Conservation (phyloP, 129 eudicot species). For the Lonicera japonica region DNA sequence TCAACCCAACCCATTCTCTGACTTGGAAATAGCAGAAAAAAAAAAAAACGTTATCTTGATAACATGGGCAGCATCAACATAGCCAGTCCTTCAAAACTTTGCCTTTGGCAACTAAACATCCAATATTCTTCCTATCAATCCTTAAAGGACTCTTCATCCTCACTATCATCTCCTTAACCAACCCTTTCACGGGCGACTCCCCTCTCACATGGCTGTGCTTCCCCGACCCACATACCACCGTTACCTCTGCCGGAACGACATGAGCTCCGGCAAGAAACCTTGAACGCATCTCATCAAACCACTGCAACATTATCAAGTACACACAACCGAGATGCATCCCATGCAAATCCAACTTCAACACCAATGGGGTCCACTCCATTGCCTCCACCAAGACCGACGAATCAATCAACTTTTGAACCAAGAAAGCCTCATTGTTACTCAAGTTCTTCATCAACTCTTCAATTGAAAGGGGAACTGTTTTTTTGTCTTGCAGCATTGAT, state of each 20-base stretch:
- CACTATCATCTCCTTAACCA: constrained; percentile 52
- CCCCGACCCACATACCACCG: constrained; percentile 66
- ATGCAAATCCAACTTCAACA: constrained; percentile 81
- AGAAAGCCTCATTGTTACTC: constrained; percentile 30
- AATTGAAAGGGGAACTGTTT: constrained; percentile 44
- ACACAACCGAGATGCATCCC: constrained; percentile 76
- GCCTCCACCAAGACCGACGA: constrained; percentile 43
- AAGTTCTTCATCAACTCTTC: constrained; percentile 36
- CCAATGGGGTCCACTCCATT: constrained; percentile 45
- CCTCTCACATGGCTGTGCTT: constrained; percentile 67
- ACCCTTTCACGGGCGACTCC: constrained; percentile 53
- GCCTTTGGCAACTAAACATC: constrained; percentile 76
- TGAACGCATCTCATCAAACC: constrained; percentile 48
- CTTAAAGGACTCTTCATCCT: constrained; percentile 60
- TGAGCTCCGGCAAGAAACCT: constrained; percentile 24
- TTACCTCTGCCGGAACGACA: constrained; percentile 44
- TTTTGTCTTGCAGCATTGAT: constrained; percentile 40
- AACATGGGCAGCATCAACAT: background rate
- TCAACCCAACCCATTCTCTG: no score
- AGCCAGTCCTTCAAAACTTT: constrained; percentile 56
- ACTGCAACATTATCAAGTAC: constrained; percentile 59
- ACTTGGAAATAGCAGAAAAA: no score
- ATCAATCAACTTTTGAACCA: constrained; percentile 46
- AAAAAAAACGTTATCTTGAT: no score
- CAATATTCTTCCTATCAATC: constrained; percentile 60